Evolutionary conservation across 768 basidiomycete genomes (phyloP), one percentile per base, ranked within the genome.

Genomic region (Gyrodon lividus): DNA sequence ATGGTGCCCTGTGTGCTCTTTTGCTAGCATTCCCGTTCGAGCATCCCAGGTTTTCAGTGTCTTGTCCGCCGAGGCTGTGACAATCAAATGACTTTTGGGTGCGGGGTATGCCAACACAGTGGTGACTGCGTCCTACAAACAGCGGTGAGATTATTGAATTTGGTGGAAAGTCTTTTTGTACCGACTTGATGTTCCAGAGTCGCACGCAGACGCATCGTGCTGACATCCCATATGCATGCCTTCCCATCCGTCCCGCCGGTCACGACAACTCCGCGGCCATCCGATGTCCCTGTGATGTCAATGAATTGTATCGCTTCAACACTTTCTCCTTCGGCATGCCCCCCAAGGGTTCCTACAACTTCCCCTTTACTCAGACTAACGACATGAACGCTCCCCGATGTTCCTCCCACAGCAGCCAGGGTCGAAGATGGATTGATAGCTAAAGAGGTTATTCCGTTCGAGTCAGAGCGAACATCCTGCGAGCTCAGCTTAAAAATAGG

Each of bases 231-330:
- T 30, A 98, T 84, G 60, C 89, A 92, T 16, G 85, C 88, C 65
- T 92, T 95, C 0, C 94, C 93, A 63, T 99, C 97, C 4, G 96
- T 98, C 5, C 83, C 93, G 10, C 90, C 95, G 2, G 89, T 92
- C 0, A 92, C 83, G 10, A 86, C 84, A 17, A 90, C 82, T 7
- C 58, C 62, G 6, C 80, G 76, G 4, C 79, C 78, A 7, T 58
- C 73, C 5, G 74, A 77, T 0, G 83, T 79, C 10, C 74, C 76
- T 4, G 84, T 74, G 17, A 95, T 72, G 59, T 94, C 91, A 22
- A 94, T 79, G 64, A 96, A 98, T 43, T 77, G 80, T 31, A 95
- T 77, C 1, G 86, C 83, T 72, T 98, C 96, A 22, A 97, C 83
- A 60, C 90, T 93, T 64, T 97, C 90, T 20, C 83, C 89, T 56